Evolutionary conservation across 202 grass and related monocot genomes (phyloP).

Genomic region (Zizania palustris): DNA sequence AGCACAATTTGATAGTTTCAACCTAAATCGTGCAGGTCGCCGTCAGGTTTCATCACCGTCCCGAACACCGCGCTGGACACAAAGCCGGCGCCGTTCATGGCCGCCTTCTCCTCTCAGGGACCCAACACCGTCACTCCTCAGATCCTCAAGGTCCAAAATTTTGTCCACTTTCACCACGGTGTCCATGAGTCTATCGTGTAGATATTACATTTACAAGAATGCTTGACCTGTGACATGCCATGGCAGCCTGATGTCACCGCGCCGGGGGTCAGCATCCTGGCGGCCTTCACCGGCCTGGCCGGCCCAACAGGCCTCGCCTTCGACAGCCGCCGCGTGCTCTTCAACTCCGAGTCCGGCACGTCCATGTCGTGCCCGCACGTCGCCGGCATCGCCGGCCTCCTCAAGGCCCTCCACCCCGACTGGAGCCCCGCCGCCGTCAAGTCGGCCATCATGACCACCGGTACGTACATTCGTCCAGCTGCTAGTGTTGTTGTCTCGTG

Average conservation of each 20-base stretch:
- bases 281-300: constrained; percentile 55
- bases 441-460: constrained; percentile 90
- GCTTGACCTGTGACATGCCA: background rate
- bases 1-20: background rate
- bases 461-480: constrained; percentile 21
- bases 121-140: constrained; percentile 68
- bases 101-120: constrained; percentile 85
- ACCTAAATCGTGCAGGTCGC: constrained; percentile 31
- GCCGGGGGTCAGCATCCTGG: constrained; percentile 83
- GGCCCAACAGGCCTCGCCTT: constrained; percentile 68
- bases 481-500: background rate
- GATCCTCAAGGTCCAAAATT: constrained; percentile 75
- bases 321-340: constrained; percentile 73
- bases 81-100: constrained; percentile 90
- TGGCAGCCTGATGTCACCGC: constrained; percentile 89
- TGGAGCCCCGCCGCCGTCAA: constrained; percentile 94
- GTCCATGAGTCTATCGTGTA: background rate
- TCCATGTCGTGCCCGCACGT: constrained; percentile 96
- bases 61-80: constrained; percentile 61
- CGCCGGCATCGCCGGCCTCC: constrained; percentile 72
- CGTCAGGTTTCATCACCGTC: constrained; percentile 59
- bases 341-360: constrained; percentile 89
- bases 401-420: constrained; percentile 67
- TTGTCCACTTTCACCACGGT: background rate
- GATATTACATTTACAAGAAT: background rate